These are phyloP conservation scores for Saccharomyces cerevisiae DNA, from an alignment of 805 yeast genomes.

Conservation along the genomic window DNA sequence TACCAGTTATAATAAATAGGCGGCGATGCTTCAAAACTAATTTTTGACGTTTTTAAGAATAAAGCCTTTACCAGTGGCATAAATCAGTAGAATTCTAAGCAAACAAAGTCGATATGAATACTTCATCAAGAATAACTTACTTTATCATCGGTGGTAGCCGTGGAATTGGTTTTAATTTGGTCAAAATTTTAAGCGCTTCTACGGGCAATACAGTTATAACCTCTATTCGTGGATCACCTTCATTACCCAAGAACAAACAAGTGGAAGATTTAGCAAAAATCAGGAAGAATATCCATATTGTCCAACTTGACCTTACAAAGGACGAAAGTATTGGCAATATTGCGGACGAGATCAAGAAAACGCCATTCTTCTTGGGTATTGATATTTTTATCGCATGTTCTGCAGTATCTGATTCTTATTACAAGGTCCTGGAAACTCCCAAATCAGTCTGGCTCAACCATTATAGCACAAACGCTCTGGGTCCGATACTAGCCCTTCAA, in stretches of 20 bases:
- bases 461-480: slow-evolving; percentile 9
- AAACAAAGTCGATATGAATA: background rate
- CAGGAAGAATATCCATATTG: slow-evolving; percentile 14
- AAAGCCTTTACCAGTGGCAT: background rate
- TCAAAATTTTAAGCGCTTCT: slow-evolving; percentile 17
- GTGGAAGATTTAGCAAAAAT: slow-evolving; percentile 10
- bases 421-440: slow-evolving; percentile 12
- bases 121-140: slow-evolving; percentile 14
- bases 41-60: too few species aligned
- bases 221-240: slow-evolving; percentile 2
- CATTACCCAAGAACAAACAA: slow-evolving; percentile 11
- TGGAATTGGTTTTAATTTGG: slow-evolving; percentile 32
- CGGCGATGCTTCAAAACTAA: too few species aligned
- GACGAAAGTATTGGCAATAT: slow-evolving; percentile 14
- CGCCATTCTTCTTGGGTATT: slow-evolving; percentile 16
- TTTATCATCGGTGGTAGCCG: slow-evolving; percentile 33
- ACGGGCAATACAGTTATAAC: slow-evolving; percentile 19
- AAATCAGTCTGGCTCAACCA: slow-evolving; percentile 6
- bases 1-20: too few species aligned
- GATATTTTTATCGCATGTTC: slow-evolving; percentile 29
- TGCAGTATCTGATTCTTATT: slow-evolving; percentile 23
- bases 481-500: slow-evolving; percentile 8
- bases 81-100: background rate
- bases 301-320: slow-evolving; percentile 17
- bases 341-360: slow-evolving; percentile 8